Evolutionary conservation across 306 rosid genomes (phyloP).

Genomic region (Castanea mollissima): DNA sequence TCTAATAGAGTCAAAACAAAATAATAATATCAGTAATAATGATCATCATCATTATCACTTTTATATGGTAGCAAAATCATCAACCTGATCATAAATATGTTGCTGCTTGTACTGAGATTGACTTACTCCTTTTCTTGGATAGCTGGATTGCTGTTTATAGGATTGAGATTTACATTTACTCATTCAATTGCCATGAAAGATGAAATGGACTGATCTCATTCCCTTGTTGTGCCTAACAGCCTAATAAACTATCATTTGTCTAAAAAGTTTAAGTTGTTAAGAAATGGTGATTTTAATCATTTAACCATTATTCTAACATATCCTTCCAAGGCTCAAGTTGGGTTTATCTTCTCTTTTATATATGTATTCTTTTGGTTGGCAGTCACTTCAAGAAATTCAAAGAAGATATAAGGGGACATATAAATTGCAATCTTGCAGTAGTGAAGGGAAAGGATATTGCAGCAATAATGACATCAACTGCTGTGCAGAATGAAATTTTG

Average conservation of each 20-base stretch:
- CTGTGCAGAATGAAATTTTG: neutral
- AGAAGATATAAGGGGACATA: constrained; percentile 4
- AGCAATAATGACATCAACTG: neutral
- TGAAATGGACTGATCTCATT: neutral
- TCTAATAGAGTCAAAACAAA: too few species aligned
- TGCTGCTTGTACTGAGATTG: too few species aligned
- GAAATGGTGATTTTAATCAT: too few species aligned
- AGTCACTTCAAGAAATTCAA: constrained; percentile 17
- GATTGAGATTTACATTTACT: too few species aligned
- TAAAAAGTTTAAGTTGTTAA: too few species aligned
- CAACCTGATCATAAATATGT: too few species aligned
- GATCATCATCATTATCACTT: too few species aligned
- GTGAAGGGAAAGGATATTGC: constrained; percentile 13
- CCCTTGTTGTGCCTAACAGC: neutral
- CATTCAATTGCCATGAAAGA: neutral
- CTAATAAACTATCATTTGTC: neutral
- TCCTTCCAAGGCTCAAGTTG: neutral
- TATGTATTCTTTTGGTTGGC: neutral
- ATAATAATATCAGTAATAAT: too few species aligned
- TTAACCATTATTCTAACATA: too few species aligned
- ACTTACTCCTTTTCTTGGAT: too few species aligned
- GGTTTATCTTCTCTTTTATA: neutral
- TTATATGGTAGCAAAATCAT: too few species aligned
- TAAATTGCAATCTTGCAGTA: constrained; percentile 18
- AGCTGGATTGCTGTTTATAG: too few species aligned